Conservation (phyloP, 2,329 filamentous ascomycete species). For the Nothopassalora personata region DNA sequence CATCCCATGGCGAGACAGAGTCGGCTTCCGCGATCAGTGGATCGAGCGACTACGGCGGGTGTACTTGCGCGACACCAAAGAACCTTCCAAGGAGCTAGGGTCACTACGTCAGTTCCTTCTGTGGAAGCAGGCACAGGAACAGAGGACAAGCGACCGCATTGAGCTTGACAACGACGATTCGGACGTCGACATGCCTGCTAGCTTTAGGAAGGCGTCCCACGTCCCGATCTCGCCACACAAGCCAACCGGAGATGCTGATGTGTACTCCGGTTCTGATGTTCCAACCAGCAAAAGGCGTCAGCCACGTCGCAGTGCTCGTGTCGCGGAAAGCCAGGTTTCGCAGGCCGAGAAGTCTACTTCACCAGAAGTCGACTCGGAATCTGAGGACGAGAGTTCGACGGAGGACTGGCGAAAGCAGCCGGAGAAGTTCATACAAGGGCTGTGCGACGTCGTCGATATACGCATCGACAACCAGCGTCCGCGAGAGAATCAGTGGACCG, state of each 20-base stretch:
- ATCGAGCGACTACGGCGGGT: conserved; percentile 62
- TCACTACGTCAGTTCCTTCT: conserved; percentile 40
- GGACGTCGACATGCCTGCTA: conserved; percentile 10
- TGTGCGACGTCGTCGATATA: conserved; percentile 66
- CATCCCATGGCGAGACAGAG: conserved; percentile 73
- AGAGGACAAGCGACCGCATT: conserved; percentile 6
- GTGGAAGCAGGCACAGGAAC: conserved; percentile 31
- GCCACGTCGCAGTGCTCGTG: conserved; percentile 29
- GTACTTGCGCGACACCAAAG: conserved; percentile 51
- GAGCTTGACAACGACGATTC: conserved; percentile 10
- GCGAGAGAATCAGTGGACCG: conserved; percentile 61
- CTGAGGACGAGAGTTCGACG: conserved; percentile 33
- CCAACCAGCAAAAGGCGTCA: conserved; percentile 8
- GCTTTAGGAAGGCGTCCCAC: conserved; percentile 19
- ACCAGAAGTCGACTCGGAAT: conserved; percentile 23
- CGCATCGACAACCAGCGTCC: conserved; percentile 72
- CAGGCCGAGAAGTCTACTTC: conserved; percentile 17
- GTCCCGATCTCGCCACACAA: conserved; percentile 26
- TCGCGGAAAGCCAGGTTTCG: conserved; percentile 21
- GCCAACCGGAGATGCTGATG: conserved; percentile 21
- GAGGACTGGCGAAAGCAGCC: conserved; percentile 29
- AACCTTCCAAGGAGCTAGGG: conserved; percentile 41
- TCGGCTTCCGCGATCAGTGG: conserved; percentile 74
- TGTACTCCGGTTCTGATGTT: conserved; percentile 19
- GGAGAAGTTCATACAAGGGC: conserved; percentile 54